Evolutionary conservation across 192 early-diverging fungal species (phyloP), one percentile per base, ranked within the genome.

Genomic region (Kappamyces sp.): DNA sequence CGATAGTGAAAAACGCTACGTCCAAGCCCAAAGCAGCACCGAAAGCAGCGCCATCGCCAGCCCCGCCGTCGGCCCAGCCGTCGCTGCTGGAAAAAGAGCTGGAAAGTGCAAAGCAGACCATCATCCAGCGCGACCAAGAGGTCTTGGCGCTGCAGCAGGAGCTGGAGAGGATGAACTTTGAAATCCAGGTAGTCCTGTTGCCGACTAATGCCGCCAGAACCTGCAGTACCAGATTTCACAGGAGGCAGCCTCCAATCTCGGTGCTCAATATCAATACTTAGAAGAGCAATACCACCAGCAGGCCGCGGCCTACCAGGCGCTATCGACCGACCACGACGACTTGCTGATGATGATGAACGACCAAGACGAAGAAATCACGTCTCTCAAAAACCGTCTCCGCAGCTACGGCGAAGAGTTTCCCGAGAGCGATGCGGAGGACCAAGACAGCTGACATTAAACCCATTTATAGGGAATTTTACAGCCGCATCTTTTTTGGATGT

Each of bases 331-430:
- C 60, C 88, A 90, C 50, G 92, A 92, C 53, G 92, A 94, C 63
- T 62, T 93, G 53, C 71, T 93, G 39, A 83, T 91, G 35, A 89
- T 82, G 51, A 63, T 93, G 59, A 89, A 87, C 1, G 92, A 94
- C 47, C 89, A 90, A 63, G 90, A 92, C 55, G 77, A 77, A 34
- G 77, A 77, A 61, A 75, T 80, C 46, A 78, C 76, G 60, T 67
- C 75, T 35, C 74, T 78, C 62, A 74, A 80, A 10, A 63, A 62
- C 32, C 69, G 68, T 48, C 68, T 86, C 62, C 73, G 74, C 42
- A 64, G 55, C 40, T 71, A 78, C 40, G 79, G 79, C 34, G 68
- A 78, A 33, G 73, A 66, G 34, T 74, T 85, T 64, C 68, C 72
- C 4, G 55, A 40, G 0, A 71, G 73, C 0, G 82, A 60, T 60